Conservation (phyloP, 2,329 filamentous ascomycete genomes). For the Rhexocercosporidium sp. region DNA sequence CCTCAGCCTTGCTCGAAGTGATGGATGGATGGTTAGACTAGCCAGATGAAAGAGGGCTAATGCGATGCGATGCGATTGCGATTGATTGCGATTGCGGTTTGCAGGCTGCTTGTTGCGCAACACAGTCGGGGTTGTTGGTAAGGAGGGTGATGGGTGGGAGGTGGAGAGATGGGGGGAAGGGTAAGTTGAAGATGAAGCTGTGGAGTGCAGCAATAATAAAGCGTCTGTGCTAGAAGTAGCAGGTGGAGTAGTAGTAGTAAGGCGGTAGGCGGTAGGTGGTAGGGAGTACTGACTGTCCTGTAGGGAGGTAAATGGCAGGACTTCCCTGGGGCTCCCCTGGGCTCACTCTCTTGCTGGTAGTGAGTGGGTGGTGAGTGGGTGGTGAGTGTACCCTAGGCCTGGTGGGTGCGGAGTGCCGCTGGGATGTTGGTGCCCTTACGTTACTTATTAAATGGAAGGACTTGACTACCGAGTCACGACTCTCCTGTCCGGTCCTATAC, state of each 20-base stretch:
- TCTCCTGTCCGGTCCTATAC: too few species aligned
- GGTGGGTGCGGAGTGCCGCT: background rate
- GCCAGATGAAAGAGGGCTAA: background rate
- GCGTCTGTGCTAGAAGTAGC: background rate
- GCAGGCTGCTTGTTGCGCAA: background rate
- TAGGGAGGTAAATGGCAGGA: too few species aligned
- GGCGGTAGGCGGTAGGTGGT: background rate
- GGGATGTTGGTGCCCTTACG: too few species aligned
- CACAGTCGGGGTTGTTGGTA: background rate
- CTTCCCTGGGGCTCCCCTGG: too few species aligned
- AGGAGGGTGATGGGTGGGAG: background rate
- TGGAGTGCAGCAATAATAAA: background rate
- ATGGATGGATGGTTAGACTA: conserved; percentile 6
- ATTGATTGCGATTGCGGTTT: conserved; percentile 8
- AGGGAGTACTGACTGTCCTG: too few species aligned
- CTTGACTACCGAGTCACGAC: too few species aligned
- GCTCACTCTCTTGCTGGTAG: too few species aligned
- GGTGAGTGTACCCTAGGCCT: too few species aligned
- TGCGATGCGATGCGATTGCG: conserved; percentile 10
- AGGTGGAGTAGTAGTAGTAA: background rate
- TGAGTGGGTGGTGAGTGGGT: too few species aligned
- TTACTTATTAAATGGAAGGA: too few species aligned
- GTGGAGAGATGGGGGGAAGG: background rate
- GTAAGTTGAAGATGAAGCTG: background rate
- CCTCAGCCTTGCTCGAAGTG: conserved; percentile 39